Conservation (phyloP, 1,284 basidiomycete genomes). For the Pseudozyma pruni region DNA sequence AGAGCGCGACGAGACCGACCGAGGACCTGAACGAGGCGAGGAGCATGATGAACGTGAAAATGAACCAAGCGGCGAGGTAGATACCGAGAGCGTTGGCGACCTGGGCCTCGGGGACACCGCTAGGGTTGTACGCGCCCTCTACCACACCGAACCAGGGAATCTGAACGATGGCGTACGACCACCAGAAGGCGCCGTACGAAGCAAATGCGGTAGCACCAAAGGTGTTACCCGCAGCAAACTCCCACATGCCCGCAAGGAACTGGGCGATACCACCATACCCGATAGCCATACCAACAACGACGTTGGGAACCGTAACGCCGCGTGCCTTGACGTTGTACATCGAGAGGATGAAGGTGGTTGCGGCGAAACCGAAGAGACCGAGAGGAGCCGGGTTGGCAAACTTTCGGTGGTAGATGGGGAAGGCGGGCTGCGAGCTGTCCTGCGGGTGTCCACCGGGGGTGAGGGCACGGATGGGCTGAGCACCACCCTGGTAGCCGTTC, state of each 20-base stretch:
- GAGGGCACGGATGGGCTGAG: constrained; percentile 44
- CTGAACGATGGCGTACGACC: constrained; percentile 57
- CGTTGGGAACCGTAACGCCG: constrained; percentile 56
- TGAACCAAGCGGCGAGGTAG: constrained; percentile 62
- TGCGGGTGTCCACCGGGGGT: constrained; percentile 70
- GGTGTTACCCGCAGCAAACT: constrained; percentile 78
- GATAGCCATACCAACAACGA: constrained; percentile 59
- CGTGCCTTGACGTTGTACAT: constrained; percentile 64
- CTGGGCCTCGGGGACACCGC: constrained; percentile 41
- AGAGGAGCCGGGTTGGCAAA: constrained; percentile 73
- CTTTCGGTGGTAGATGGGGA: constrained; percentile 66
- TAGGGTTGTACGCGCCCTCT: constrained; percentile 20
- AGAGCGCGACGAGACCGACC: constrained; percentile 72
- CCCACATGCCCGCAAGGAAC: constrained; percentile 73
- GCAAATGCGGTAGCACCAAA: constrained; percentile 74
- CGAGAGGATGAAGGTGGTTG: constrained; percentile 73
- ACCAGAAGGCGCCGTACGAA: constrained; percentile 65
- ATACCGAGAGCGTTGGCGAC: constrained; percentile 50
- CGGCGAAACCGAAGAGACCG: constrained; percentile 68
- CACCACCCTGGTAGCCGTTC: constrained; percentile 54
- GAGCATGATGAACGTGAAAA: constrained; percentile 61
- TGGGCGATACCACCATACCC: constrained; percentile 79
- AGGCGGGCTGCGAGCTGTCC: constrained; percentile 69
- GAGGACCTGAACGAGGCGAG: constrained; percentile 55
- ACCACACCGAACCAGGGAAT: constrained; percentile 61